Evolutionary conservation across 148 eudicot species (phyloP), one percentile per base, ranked within the genome.

Genomic region (Spergularia marina): DNA sequence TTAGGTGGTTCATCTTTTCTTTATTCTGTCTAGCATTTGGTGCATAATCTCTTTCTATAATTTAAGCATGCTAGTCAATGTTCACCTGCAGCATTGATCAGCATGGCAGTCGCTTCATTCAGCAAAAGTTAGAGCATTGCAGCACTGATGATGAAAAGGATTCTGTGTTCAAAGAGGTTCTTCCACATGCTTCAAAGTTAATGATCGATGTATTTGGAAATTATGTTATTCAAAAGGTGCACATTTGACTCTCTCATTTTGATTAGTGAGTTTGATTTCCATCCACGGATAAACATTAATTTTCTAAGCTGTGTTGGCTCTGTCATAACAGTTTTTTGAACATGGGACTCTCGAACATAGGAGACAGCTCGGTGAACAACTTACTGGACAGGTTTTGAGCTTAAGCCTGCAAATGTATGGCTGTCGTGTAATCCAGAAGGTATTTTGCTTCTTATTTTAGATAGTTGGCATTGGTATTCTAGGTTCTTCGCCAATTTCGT

Each of bases 121-220:
- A 91, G 68, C 97, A 91, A 70, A 89, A 91, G 80, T 77, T 91
- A 81, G 91, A 91, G 75, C 78, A 77, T 47, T 89, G 87, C 57
- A 83, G 84, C 49, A 76, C 72, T 12, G 89, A 86, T 60, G 97
- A 91, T 60, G 97, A 91, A 78, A 91, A 91, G 74, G 84, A 79
- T 72, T 84, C 85, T 81, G 93, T 88, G 73, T 91, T 86, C 80
- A 76, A 78, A 15, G 97, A 91, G 79, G 83, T 91, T 75, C 72
- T 89, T 62, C 97, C 97, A 44, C 85, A 86, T 71, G 91, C 91
- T 69, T 82, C 83, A 60, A 76, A 82, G 8, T 61, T 91, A 80
- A 89, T 88, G 88, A 88, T 84, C 18, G 97, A 91, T 77, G 97
- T 91, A 55, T 91, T 89, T 71, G 97, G 97, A 66, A 91, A 91